Percentiles rank a stretch among this genome's conserved stretches.
Conservation (phyloP, 1,139 yeast species). For the Candida mesenterica region DNA sequence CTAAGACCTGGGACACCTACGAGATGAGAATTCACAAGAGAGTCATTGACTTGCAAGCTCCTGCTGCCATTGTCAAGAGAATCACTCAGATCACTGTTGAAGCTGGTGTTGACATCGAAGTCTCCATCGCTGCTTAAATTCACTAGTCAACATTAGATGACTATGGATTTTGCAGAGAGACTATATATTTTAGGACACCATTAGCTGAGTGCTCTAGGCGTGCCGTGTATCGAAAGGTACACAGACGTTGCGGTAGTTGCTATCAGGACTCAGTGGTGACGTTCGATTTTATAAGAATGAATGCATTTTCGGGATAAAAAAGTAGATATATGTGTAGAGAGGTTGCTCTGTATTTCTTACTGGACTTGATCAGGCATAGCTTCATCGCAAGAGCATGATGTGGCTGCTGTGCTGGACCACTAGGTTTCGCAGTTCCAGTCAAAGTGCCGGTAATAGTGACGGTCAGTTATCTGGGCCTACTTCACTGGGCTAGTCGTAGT, state of each 20-base stretch:
- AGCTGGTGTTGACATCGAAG: constrained; percentile 44
- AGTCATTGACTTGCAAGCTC: constrained; percentile 97
- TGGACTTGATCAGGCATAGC: too few relatives aligned
- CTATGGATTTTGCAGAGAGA: not conserved
- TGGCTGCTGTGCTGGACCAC: too few relatives aligned
- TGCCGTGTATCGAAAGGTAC: constrained; percentile 47
- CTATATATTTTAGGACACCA: not conserved
- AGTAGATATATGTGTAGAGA: not conserved
- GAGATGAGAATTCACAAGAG: constrained; percentile 99
- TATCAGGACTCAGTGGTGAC: constrained; percentile 51
- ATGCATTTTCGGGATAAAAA: not conserved
- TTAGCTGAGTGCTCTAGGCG: constrained; percentile 56
- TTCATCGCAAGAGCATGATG: too few relatives aligned
- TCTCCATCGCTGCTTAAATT: constrained; percentile 31
- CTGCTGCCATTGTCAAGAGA: constrained; percentile 90
- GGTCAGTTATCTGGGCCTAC: too few relatives aligned
- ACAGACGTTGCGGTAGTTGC: constrained; percentile 64
- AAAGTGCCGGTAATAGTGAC: too few relatives aligned
- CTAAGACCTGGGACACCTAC: constrained; percentile 99
- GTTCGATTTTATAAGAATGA: constrained; percentile 6
- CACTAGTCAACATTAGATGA: not conserved
- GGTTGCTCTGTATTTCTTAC: too few relatives aligned
- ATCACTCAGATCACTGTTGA: constrained; percentile 89
- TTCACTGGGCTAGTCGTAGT: too few relatives aligned
- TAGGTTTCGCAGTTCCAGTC: too few relatives aligned